Evolutionary conservation across 1,284 basidiomycete species (phyloP).

Genomic region (Austroboletus olivaceoglutinosus): DNA sequence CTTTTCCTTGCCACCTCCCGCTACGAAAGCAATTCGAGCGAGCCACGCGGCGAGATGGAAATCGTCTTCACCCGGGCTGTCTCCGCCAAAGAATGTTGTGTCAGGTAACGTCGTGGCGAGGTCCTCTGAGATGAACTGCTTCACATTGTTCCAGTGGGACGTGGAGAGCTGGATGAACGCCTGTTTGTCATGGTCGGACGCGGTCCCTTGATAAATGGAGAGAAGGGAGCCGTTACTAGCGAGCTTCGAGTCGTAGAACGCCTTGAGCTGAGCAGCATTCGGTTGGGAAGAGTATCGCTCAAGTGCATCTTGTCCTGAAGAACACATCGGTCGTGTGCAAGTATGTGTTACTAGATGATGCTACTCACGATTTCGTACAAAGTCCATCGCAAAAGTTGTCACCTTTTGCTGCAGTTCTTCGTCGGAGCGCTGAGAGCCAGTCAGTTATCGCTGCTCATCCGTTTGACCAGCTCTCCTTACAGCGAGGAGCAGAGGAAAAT

Average conservation of each 20-base stretch:
- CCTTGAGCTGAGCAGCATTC: constrained; percentile 46
- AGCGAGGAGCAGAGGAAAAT: constrained; percentile 48
- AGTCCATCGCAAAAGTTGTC: constrained; percentile 38
- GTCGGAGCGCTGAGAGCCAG: constrained; percentile 42
- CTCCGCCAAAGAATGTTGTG: constrained; percentile 49
- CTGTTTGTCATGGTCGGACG: constrained; percentile 35
- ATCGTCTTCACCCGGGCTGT: constrained; percentile 50
- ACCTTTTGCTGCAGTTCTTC: constrained; percentile 49
- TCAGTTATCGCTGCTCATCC: background rate
- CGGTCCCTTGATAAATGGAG: constrained; percentile 43
- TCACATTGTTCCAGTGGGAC: constrained; percentile 41
- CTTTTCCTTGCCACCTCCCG: constrained; percentile 35
- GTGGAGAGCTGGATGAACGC: constrained; percentile 43
- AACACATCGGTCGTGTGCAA: background rate
- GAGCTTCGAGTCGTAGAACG: constrained; percentile 54
- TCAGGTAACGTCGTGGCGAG: constrained; percentile 43
- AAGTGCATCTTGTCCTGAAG: constrained; percentile 40
- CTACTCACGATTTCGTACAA: constrained; percentile 47
- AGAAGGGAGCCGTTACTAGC: constrained; percentile 46
- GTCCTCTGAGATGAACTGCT: constrained; percentile 39
- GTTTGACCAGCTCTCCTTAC: constrained; percentile 33
- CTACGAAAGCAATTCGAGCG: constrained; percentile 41
- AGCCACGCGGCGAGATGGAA: constrained; percentile 56
- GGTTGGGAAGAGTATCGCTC: constrained; percentile 41
- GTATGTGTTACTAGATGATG: constrained; percentile 22